Conservation (phyloP, 768 basidiomycete genomes). For the Collybiopsis confluens region DNA sequence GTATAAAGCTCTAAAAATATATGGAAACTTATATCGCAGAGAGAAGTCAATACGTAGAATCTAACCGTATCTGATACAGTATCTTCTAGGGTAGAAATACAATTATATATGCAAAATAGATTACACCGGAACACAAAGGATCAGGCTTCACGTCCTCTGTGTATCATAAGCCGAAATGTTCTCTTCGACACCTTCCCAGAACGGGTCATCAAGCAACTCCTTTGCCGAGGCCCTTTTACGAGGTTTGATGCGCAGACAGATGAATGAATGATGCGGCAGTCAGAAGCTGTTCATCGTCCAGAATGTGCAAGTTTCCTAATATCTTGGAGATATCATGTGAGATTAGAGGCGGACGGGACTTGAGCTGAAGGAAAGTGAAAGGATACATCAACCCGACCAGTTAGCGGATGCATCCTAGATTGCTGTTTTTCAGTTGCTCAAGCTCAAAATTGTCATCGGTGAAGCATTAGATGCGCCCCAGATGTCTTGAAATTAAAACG, state of each 20-base stretch:
- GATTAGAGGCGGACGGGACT: slow-evolving; percentile 10
- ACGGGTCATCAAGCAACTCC: slow-evolving; percentile 14
- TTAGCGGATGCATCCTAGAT: slow-evolving; percentile 13
- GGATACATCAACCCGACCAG: no score
- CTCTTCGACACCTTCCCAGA: slow-evolving; percentile 3
- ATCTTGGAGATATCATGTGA: slow-evolving; percentile 11
- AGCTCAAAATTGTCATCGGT: slow-evolving; percentile 11
- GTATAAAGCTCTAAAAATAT: no score
- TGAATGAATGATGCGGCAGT: slow-evolving; percentile 10
- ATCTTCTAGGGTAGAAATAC: no score
- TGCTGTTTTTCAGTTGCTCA: slow-evolving; percentile 10
- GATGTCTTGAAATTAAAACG: slow-evolving; percentile 8
- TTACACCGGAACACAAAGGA: no score
- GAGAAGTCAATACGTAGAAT: no score
- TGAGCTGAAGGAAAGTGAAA: no score
- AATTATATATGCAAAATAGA: no score
- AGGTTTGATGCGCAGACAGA: slow-evolving; percentile 12
- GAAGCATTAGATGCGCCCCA: slow-evolving; percentile 15
- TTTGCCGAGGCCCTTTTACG: slow-evolving; percentile 11
- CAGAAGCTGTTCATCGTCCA: slow-evolving; percentile 11
- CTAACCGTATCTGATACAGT: no score
- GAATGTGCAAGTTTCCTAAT: slow-evolving; percentile 12
- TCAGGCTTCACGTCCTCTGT: no score
- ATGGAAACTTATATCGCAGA: no score
- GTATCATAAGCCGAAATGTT: no score